Evolutionary conservation across 2,329 filamentous ascomycete species (phyloP).

Genomic region (Chaetothyriales sp.): DNA sequence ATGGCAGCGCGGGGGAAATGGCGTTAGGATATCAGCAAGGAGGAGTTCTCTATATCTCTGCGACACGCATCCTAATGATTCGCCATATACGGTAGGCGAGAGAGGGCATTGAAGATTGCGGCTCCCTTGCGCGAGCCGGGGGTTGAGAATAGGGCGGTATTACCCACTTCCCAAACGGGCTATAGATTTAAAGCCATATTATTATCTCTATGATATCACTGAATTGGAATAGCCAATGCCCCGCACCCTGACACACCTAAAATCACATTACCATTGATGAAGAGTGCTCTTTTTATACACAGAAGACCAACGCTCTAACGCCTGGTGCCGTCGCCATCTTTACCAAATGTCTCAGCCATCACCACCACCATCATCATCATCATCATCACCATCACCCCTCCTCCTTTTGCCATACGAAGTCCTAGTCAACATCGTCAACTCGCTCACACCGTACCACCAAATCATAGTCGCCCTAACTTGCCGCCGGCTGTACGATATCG

Average conservation of each 20-base stretch:
- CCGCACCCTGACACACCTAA: not conserved
- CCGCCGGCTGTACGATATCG: constrained; percentile 36
- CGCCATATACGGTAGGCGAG: too few relatives aligned
- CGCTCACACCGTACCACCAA: not conserved
- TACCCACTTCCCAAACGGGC: too few relatives aligned
- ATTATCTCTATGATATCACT: not conserved
- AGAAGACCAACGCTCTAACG: not conserved
- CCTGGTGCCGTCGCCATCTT: too few relatives aligned
- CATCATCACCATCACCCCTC: not conserved
- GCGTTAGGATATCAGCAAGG: too few relatives aligned
- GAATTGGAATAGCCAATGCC: not conserved
- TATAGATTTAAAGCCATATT: too few relatives aligned
- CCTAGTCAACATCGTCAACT: not conserved
- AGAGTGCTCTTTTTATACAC: not conserved
- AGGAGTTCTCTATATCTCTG: too few relatives aligned
- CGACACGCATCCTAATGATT: too few relatives aligned
- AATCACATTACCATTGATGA: not conserved
- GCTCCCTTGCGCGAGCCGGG: too few relatives aligned
- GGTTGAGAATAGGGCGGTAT: too few relatives aligned
- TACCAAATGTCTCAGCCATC: too few relatives aligned
- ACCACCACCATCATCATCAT: not conserved
- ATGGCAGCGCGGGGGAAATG: too few relatives aligned
- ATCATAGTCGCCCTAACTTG: not conserved
- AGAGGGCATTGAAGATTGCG: too few relatives aligned
- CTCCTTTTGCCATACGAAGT: not conserved